Evolutionary conservation across 2,329 filamentous ascomycete genomes (phyloP).

Genomic region (Colletotrichum australisinense): DNA sequence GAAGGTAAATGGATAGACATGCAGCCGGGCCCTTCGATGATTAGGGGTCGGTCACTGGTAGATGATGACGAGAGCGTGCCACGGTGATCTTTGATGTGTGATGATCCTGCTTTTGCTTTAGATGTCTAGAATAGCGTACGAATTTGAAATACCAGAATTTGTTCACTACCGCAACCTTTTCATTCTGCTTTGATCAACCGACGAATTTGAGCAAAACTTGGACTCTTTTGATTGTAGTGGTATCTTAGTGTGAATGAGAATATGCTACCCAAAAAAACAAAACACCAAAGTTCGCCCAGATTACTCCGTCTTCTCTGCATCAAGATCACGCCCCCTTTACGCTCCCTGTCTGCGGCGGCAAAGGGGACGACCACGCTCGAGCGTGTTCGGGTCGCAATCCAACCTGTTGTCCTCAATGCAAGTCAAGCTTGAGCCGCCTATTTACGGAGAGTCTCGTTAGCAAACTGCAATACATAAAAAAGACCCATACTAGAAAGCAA

Average conservation of each 20-base stretch:
- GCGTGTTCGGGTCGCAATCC: constrained; percentile 41
- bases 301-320: background rate
- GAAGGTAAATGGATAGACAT: constrained; percentile 76
- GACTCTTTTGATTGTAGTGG: background rate
- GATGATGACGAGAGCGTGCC: constrained; percentile 38
- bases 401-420: constrained; percentile 43
- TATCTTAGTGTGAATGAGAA: background rate
- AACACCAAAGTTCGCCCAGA: background rate
- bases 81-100: constrained; percentile 31
- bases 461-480: background rate
- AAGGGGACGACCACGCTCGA: constrained; percentile 43
- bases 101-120: constrained; percentile 7
- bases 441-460: background rate
- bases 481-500: too few relatives aligned
- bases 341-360: constrained; percentile 40
- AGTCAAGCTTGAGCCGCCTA: constrained; percentile 41
- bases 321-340: background rate
- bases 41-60: constrained; percentile 43
- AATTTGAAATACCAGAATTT: background rate
- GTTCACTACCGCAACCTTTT: background rate
- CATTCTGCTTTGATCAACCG: background rate
- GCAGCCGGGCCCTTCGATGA: constrained; percentile 68
- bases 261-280: background rate
- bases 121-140: background rate
- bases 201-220: background rate